Base-by-base conservation (phyloP, 78 protist species). In the Isochrysis galbana region DNA sequence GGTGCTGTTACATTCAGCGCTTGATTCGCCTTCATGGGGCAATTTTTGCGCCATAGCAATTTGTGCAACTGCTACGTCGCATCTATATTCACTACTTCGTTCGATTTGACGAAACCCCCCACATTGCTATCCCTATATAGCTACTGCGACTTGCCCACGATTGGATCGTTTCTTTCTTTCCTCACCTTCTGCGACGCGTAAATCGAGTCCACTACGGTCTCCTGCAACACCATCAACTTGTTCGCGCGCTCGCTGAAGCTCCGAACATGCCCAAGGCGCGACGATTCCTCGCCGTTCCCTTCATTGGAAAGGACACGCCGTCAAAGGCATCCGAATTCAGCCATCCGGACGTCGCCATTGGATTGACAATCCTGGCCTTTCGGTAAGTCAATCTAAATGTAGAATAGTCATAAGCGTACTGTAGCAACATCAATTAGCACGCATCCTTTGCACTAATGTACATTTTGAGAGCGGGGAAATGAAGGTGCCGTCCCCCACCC, bases 341-440 rank as follows among this genome's bases (percentile, higher is more conserved):
- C 39, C 97, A 96, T 67, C 96, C 96, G 29, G 97, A 96, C 61
- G 44, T 93, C 5, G 94, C 67, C n/a, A 70, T 96, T 36, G 95
- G 94, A 5, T 78, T 94, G 38, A 90, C 96, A 32, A 77, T 92
- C 34, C 90, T 94, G 4, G 92, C 95, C 77, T 96, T 92, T 89
- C 92, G 94, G 26, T 51, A 93, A 45, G 51, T n/a, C n/a, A n/a
- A n/a, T n/a, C n/a, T n/a, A n/a, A n/a, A n/a, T n/a, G 70, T 42
- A 95, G 97, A 25, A 83, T 93, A 29, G 86, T 91, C 25, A 5
- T 10, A 29, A 19, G 1, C 61, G 91, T 82, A 38, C 72, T 94
- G 72, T 2, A 74, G 41, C 51, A 67, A 72, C 42, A 34, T 11
- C 22, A 19, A 19, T 22, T 90, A 67, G 0, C 36, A 1, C 22